Conservation (phyloP, 495 filamentous ascomycete species). For the Neurospora sp. region DNA sequence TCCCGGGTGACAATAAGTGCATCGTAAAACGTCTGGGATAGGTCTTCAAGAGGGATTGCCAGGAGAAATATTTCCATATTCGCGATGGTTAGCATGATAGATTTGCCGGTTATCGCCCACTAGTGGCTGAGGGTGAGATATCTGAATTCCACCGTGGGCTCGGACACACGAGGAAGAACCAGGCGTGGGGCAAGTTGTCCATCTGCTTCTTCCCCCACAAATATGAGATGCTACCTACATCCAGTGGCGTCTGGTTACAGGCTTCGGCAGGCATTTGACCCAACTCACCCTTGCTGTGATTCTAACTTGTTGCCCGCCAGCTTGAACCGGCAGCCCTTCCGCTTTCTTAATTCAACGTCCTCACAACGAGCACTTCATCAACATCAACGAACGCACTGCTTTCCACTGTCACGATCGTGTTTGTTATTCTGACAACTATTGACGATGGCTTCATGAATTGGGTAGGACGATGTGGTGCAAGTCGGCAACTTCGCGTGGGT, state of each 20-base stretch:
- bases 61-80: background rate
- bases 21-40: background rate
- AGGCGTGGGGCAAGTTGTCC: background rate
- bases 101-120: background rate
- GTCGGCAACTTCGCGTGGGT: too few relatives aligned
- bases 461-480: too few relatives aligned
- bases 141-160: background rate
- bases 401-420: background rate
- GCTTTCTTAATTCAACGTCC: background rate
- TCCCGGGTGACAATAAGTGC: background rate
- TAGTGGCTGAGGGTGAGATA: background rate
- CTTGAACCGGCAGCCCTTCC: background rate
- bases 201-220: background rate
- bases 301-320: too few relatives aligned
- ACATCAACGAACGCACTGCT: background rate
- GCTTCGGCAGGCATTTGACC: too few relatives aligned
- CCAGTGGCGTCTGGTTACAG: too few relatives aligned
- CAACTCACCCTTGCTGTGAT: too few relatives aligned
- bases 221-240: too few relatives aligned
- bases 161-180: background rate
- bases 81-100: background rate
- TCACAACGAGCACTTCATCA: background rate
- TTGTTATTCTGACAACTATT: too few relatives aligned
- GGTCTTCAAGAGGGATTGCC: background rate
- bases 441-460: background rate